Percentiles rank a stretch among this genome's conserved stretches.
These are phyloP conservation scores for Nakaseomyces bracarensis DNA, from an alignment of 1,139 yeast species.

Conservation along the genomic window DNA sequence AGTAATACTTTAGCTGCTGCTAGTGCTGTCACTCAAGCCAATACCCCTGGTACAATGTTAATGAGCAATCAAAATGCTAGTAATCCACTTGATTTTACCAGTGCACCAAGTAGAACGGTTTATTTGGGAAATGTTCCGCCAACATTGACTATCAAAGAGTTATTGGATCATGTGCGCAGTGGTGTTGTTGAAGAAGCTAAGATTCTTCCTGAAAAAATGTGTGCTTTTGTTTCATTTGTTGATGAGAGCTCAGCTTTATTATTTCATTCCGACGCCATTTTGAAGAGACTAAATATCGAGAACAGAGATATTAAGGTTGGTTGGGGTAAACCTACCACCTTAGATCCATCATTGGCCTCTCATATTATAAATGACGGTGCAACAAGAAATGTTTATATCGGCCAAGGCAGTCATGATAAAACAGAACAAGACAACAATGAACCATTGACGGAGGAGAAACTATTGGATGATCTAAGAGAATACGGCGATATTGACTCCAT, in stretches of 20 bases:
- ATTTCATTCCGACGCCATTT: conserved; percentile 52
- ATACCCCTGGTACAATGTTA: conserved; percentile 15
- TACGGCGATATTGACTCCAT: conserved; percentile 81
- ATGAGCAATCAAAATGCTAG: conserved; percentile 15
- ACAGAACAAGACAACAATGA: conserved; percentile 10
- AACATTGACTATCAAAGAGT: conserved; percentile 72
- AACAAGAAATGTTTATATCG: conserved; percentile 81
- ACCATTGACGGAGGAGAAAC: conserved; percentile 40
- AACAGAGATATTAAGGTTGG: conserved; percentile 56
- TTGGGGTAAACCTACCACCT: conserved; percentile 68
- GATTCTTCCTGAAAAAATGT: conserved; percentile 44
- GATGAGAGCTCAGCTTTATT: conserved; percentile 45
- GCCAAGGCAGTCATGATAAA: conserved; percentile 34
- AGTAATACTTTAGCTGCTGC: conserved; percentile 10
- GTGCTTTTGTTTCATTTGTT: conserved; percentile 48
- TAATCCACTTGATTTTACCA: conserved; percentile 29
- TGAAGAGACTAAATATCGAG: conserved; percentile 42
- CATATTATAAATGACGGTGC: conserved; percentile 84
- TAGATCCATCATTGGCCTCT: conserved; percentile 59
- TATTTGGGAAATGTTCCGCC: conserved; percentile 83
- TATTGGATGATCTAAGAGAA: conserved; percentile 56
- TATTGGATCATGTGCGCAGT: conserved; percentile 82
- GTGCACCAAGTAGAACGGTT: conserved; percentile 76
- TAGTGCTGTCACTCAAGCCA: conserved; percentile 22
- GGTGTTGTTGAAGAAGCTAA: conserved; percentile 76